These are phyloP conservation scores for Strobilomyces echinocephalus DNA, from an alignment of 768 basidiomycete species.

Conservation along the genomic window DNA sequence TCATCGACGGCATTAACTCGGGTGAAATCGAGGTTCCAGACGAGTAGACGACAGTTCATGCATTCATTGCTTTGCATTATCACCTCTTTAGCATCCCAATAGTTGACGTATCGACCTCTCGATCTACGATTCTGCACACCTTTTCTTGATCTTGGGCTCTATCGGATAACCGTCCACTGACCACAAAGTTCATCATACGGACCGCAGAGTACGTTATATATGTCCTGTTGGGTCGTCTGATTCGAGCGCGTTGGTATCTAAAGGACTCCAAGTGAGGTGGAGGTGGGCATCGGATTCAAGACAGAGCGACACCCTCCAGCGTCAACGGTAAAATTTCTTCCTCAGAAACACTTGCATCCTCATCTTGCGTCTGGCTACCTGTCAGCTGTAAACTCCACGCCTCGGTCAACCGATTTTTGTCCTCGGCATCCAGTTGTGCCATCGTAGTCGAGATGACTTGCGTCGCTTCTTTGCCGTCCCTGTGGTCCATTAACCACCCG, in stretches of 20 bases:
- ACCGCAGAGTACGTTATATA: background rate
- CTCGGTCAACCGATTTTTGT: slow-evolving; percentile 33
- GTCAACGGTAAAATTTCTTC: slow-evolving; percentile 14
- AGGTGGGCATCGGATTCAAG: background rate
- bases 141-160: background rate
- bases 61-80: slow-evolving; percentile 17
- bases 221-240: background rate
- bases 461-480: slow-evolving; percentile 39
- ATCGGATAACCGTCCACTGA: background rate
- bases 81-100: slow-evolving; percentile 11
- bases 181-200: background rate
- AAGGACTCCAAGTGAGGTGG: background rate
- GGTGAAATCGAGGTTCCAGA: slow-evolving; percentile 84
- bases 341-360: slow-evolving; percentile 6
- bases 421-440: slow-evolving; percentile 23
- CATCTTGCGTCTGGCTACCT: slow-evolving; percentile 6
- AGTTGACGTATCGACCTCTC: background rate
- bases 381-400: slow-evolving; percentile 31
- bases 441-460: slow-evolving; percentile 33
- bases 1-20: slow-evolving; percentile 82
- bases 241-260: background rate
- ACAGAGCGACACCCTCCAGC: slow-evolving; percentile 6
- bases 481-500: slow-evolving; percentile 41
- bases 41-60: slow-evolving; percentile 49
- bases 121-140: background rate